Percentiles rank a stretch among this genome's conserved stretches.
Conservation (phyloP, 2,329 filamentous ascomycete species). For the Phaeosphaeria sp. region DNA sequence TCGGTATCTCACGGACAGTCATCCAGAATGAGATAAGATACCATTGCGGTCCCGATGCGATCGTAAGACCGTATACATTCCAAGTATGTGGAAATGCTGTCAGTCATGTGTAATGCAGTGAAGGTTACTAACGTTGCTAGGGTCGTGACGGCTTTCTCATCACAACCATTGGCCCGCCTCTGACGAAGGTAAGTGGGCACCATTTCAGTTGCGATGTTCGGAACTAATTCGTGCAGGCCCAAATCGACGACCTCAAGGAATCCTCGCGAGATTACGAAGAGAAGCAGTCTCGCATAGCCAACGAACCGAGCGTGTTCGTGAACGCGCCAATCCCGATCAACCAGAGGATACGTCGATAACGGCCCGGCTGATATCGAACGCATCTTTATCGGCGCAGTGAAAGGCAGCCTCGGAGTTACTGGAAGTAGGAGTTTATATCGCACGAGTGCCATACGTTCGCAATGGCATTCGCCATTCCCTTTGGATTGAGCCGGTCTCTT, state of each 20-base stretch:
- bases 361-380: constrained; percentile 1
- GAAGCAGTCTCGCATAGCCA: constrained; percentile 48
- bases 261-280: constrained; percentile 51
- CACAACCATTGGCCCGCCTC: constrained; percentile 48
- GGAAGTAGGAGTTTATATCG: constrained; percentile 12
- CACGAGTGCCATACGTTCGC: constrained; percentile 7
- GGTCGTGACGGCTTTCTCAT: constrained; percentile 53
- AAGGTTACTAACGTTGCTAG: constrained; percentile 32
- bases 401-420: background rate
- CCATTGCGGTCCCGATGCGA: constrained; percentile 52
- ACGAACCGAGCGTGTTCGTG: constrained; percentile 45
- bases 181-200: constrained; percentile 47
- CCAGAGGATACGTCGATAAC: constrained; percentile 40
- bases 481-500: background rate
- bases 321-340: constrained; percentile 49
- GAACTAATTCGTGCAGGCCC: constrained; percentile 40
- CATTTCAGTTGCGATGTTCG: background rate
- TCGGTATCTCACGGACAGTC: constrained; percentile 52
- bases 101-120: constrained; percentile 3
- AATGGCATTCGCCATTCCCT: constrained; percentile 4
- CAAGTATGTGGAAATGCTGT: constrained; percentile 36
- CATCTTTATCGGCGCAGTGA: background rate
- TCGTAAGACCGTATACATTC: constrained; percentile 52
- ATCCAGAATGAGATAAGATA: constrained; percentile 54
- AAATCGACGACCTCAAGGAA: constrained; percentile 52